Conservation (phyloP, 495 filamentous ascomycete genomes). For the Cercophora samala region DNA sequence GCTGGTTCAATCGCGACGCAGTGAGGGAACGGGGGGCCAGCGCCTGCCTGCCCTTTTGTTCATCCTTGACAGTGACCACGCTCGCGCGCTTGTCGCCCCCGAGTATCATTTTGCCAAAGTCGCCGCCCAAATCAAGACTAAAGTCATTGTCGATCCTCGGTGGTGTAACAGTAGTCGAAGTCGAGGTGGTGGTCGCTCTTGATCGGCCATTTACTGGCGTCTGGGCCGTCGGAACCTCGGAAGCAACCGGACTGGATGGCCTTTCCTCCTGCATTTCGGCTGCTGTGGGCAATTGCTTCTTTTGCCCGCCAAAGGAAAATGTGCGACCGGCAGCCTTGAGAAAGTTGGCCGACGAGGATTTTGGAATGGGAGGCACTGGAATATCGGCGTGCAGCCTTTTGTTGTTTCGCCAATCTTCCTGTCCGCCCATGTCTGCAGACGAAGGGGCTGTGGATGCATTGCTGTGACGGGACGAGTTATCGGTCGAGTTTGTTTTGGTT, state of each 20-base stretch:
- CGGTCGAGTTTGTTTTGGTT: conserved; percentile 57
- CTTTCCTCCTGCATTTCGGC: conserved; percentile 40
- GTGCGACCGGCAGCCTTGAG: conserved; percentile 67
- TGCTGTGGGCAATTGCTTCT: conserved; percentile 45
- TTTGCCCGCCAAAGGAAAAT: conserved; percentile 67
- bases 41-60: conserved; percentile 28
- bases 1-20: conserved; percentile 41
- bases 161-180: conserved; percentile 64
- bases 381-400: conserved; percentile 53
- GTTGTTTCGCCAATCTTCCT: conserved; percentile 52
- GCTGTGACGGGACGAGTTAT: conserved; percentile 68
- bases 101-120: conserved; percentile 68
- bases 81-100: conserved; percentile 56
- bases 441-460: conserved; percentile 72
- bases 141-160: conserved; percentile 63
- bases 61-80: conserved; percentile 40
- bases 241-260: conserved; percentile 34
- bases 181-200: conserved; percentile 47
- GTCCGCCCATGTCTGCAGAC: conserved; percentile 58
- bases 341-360: conserved; percentile 46
- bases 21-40: conserved; percentile 37
- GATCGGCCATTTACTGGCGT: conserved; percentile 38
- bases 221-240: conserved; percentile 28
- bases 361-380: conserved; percentile 56
- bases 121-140: conserved; percentile 54